Evolutionary conservation across 257 asterid genomes (phyloP).

Genomic region (Ophiorrhiza pumila): DNA sequence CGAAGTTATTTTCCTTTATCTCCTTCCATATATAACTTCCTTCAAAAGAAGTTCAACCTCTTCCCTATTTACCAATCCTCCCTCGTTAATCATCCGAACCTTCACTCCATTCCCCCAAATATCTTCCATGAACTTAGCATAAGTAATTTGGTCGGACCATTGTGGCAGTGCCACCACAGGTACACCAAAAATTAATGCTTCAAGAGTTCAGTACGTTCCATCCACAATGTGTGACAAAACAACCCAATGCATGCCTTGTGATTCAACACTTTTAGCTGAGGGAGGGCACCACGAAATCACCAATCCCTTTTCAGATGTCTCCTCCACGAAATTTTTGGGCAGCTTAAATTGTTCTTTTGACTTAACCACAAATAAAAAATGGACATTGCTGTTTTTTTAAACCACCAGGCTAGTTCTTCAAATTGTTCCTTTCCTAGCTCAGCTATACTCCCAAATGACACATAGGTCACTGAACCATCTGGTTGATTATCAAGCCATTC

Average conservation of each 20-base stretch:
- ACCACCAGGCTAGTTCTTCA: slow-evolving; percentile 44
- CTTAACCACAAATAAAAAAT: slow-evolving; percentile 55
- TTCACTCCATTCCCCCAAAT: slow-evolving; percentile 49
- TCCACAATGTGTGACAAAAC: slow-evolving; percentile 62
- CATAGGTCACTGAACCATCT: slow-evolving; percentile 42
- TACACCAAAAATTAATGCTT: slow-evolving; percentile 47
- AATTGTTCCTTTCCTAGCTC: slow-evolving; percentile 34
- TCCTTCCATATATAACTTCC: slow-evolving; percentile 47
- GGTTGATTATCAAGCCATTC: slow-evolving; percentile 48
- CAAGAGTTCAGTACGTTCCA: too few relatives aligned
- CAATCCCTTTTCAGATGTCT: too few relatives aligned
- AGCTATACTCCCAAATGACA: slow-evolving; percentile 69
- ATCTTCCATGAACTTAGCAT: slow-evolving; percentile 54
- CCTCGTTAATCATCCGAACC: slow-evolving; percentile 44
- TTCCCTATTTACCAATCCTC: slow-evolving; percentile 42
- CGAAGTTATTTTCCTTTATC: slow-evolving; percentile 30
- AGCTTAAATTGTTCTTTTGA: slow-evolving; percentile 40
- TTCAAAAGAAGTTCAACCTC: slow-evolving; percentile 41
- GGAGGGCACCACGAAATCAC: too few relatives aligned
- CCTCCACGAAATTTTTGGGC: slow-evolving; percentile 23
- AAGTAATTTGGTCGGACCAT: slow-evolving; percentile 55
- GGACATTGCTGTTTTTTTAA: slow-evolving; percentile 18
- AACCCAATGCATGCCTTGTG: slow-evolving; percentile 50
- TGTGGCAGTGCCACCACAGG: slow-evolving; percentile 62
- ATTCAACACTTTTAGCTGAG: too few relatives aligned